Percentiles rank a stretch among this genome's conserved stretches.
phyloP scores from a whole-genome alignment of 108 stramenopile species.

The Bacterosira constricta region DNA sequence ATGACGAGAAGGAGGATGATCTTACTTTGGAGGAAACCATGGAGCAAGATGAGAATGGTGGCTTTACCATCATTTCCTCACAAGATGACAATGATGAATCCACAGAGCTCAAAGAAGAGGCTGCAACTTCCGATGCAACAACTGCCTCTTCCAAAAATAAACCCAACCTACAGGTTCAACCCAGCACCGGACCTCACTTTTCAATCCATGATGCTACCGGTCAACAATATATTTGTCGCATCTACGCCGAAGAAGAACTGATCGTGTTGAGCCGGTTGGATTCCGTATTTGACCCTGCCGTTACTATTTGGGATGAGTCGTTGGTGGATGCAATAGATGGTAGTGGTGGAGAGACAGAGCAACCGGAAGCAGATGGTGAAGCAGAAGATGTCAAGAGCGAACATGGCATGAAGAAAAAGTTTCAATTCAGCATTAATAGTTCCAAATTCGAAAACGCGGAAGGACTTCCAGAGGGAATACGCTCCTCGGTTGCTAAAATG shows the following conservation, averaged over 20 bases:
- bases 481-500: slow-evolving; percentile 5
- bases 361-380: slow-evolving; percentile 11
- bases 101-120: too few relatives aligned
- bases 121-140: too few relatives aligned
- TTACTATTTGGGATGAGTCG: slow-evolving; percentile 18
- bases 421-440: slow-evolving; percentile 1
- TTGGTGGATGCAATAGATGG: slow-evolving; percentile 8
- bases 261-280: slow-evolving; percentile 54
- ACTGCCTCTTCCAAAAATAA: too few relatives aligned
- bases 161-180: too few relatives aligned
- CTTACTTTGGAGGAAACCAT: too few relatives aligned
- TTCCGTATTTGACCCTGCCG: slow-evolving; percentile 68
- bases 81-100: too few relatives aligned
- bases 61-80: too few relatives aligned
- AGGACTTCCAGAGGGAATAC: slow-evolving; percentile 6
- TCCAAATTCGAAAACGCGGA: background rate
- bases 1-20: background rate
- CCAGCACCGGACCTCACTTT: slow-evolving; percentile 48
- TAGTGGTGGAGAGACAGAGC: background rate
- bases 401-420: background rate
- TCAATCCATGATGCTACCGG: slow-evolving; percentile 62
- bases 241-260: slow-evolving; percentile 78
- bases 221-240: slow-evolving; percentile 65
- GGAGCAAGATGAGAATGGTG: too few relatives aligned
- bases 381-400: slow-evolving; percentile 1